A percentile compares a stretch with the other conserved stretches of the same genome.
phyloP scores from a whole-genome alignment of 2,329 filamentous ascomycete genomes.

The Pleochaeta shiraiana region DNA sequence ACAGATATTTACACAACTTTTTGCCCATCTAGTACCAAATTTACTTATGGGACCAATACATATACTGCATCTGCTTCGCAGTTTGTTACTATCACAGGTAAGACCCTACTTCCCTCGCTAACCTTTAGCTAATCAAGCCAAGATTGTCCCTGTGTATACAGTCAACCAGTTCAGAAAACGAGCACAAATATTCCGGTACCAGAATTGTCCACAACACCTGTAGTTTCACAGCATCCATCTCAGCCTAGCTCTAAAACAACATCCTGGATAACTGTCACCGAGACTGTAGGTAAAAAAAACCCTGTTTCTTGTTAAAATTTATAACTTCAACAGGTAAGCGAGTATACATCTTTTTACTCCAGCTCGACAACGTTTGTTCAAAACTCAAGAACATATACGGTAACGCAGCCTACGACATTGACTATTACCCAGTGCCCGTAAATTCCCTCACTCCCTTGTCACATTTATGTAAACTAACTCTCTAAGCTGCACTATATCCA shows the following conservation, averaged over 20 bases:
- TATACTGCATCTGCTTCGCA: slow-evolving; percentile 34
- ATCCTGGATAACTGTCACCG: slow-evolving; percentile 21
- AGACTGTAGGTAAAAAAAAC: slow-evolving; percentile 16
- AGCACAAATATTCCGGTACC: slow-evolving; percentile 3
- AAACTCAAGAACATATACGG: slow-evolving; percentile 25
- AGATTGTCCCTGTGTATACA: slow-evolving; percentile 28
- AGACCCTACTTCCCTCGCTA: not conserved
- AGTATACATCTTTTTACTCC: not conserved
- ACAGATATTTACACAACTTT: slow-evolving; percentile 26
- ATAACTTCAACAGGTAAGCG: not conserved
- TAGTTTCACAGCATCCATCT: not conserved
- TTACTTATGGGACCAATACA: slow-evolving; percentile 22
- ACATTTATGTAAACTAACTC: not conserved
- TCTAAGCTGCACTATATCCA: slow-evolving; percentile 8
- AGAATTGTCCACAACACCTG: not conserved
- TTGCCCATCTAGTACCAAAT: slow-evolving; percentile 26
- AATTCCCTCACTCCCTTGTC: not conserved
- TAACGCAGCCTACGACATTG: slow-evolving; percentile 33
- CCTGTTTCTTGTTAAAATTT: not conserved
- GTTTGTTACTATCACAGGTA: slow-evolving; percentile 20
- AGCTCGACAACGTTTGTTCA: not conserved
- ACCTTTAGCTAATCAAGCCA: not conserved
- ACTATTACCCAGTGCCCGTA: slow-evolving; percentile 26
- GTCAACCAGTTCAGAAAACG: slow-evolving; percentile 5
- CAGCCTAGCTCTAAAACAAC: slow-evolving; percentile 13